These are phyloP conservation scores for Vaccinium myrtillus DNA, from an alignment of 148 eudicot genomes.

Conservation along the genomic window DNA sequence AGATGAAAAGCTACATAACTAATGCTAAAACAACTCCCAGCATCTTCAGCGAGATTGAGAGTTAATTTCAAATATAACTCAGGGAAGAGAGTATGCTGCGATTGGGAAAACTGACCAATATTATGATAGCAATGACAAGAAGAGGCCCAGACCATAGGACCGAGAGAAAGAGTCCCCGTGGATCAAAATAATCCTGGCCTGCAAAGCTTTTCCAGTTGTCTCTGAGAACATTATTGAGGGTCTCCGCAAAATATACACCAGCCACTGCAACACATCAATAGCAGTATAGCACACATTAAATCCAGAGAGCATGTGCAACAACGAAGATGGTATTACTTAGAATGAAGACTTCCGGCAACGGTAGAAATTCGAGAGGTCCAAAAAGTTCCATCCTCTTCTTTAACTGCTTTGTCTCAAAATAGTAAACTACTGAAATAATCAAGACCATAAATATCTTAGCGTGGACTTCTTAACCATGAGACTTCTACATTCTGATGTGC, in stretches of 20 bases:
- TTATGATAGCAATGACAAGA: slow-evolving; percentile 68
- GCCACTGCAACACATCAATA: slow-evolving; percentile 54
- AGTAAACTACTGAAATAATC: neutral
- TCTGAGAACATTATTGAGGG: slow-evolving; percentile 57
- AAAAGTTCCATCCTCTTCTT: neutral
- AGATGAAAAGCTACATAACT: neutral
- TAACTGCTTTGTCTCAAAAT: neutral
- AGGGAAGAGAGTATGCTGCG: neutral
- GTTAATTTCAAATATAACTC: neutral
- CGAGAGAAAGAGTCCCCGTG: slow-evolving; percentile 73
- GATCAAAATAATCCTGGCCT: slow-evolving; percentile 86
- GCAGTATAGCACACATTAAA: neutral
- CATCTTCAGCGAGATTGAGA: neutral
- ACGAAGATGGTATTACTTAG: neutral
- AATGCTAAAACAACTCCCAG: neutral
- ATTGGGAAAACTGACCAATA: slow-evolving; percentile 62
- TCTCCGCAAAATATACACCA: slow-evolving; percentile 89
- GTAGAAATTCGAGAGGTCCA: neutral
- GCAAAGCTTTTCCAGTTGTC: slow-evolving; percentile 84
- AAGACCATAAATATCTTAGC: neutral
- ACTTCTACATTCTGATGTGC: neutral
- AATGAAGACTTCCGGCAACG: neutral
- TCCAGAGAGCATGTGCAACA: neutral
- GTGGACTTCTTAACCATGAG: neutral
- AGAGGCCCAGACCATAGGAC: slow-evolving; percentile 96